These are phyloP conservation scores for Ilex asprella DNA, from an alignment of 257 asterid species.

Conservation along the genomic window DNA sequence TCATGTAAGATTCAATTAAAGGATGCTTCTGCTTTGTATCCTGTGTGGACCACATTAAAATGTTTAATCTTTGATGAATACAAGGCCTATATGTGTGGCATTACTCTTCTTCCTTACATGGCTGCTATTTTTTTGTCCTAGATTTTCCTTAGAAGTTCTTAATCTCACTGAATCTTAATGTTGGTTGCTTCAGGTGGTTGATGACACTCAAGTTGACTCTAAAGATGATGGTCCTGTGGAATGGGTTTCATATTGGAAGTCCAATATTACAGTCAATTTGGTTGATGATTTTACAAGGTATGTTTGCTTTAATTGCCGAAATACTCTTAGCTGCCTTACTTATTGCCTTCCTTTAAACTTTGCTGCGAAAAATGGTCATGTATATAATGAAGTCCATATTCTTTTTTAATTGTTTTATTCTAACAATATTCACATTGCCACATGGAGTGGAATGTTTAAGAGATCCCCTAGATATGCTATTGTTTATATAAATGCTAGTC, in stretches of 20 bases:
- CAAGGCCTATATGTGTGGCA: not conserved
- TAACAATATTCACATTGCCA: not conserved
- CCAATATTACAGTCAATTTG: conserved; percentile 86
- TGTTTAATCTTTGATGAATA: not conserved
- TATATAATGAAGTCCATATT: not conserved
- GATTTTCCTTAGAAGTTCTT: conserved; percentile 8
- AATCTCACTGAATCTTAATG: conserved; percentile 7
- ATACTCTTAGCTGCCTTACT: not conserved
- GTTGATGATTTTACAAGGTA: conserved; percentile 95
- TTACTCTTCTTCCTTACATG: not conserved
- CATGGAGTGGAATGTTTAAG: not conserved
- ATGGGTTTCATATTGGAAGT: conserved; percentile 92
- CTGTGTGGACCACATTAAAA: not conserved
- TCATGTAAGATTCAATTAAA: no score
- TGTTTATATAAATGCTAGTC: not conserved
- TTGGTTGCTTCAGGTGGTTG: conserved; percentile 43
- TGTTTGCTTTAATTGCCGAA: not conserved
- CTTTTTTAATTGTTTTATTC: not conserved
- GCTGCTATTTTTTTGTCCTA: not conserved
- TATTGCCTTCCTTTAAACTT: not conserved
- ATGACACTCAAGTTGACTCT: conserved; percentile 44
- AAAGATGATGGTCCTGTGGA: conserved; percentile 60
- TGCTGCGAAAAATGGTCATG: no score
- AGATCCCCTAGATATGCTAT: not conserved
- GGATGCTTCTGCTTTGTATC: no score